A percentile compares a stretch with the other conserved stretches of the same genome.
phyloP scores from a whole-genome alignment of 768 basidiomycete genomes.

The Lyophyllum semitale region DNA sequence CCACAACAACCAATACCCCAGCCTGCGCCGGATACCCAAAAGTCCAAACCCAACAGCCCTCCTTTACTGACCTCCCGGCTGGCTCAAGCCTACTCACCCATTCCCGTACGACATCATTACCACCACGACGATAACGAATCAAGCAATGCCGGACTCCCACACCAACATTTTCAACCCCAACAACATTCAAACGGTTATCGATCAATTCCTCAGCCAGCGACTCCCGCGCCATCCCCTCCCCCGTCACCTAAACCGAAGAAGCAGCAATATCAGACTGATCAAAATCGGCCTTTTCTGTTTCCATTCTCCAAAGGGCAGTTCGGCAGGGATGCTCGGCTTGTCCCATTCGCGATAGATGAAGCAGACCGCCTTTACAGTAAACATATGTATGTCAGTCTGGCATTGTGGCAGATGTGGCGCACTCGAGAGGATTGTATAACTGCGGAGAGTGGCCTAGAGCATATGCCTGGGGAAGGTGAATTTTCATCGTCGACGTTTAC shows the following conservation, averaged over 20 bases:
- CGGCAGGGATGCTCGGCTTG: conserved; percentile 63
- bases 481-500: conserved; percentile 52
- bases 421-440: conserved; percentile 95
- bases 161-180: conserved; percentile 35
- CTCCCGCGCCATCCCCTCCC: conserved; percentile 90
- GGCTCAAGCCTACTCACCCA: conserved; percentile 89
- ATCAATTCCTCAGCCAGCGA: conserved; percentile 67
- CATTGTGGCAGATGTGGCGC: conserved; percentile 93
- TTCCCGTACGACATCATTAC: conserved; percentile 92
- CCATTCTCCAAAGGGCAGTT: conserved; percentile 80
- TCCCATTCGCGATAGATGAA: conserved; percentile 95
- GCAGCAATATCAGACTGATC: conserved; percentile 98
- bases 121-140: conserved; percentile 77
- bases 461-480: conserved; percentile 70
- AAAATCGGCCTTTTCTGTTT: conserved; percentile 89
- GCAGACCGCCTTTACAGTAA: conserved; percentile 87
- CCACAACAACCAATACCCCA: conserved; percentile 44
- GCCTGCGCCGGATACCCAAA: conserved; percentile 33
- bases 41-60: conserved; percentile 33
- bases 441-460: conserved; percentile 87
- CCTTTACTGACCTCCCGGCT: conserved; percentile 60
- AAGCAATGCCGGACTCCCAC: conserved; percentile 42
- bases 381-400: conserved; percentile 88
- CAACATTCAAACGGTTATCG: conserved; percentile 37
- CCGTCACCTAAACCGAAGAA: conserved; percentile 90